A percentile compares a stretch with the other conserved stretches of the same genome.
phyloP scores from a whole-genome alignment of 2,329 filamentous ascomycete species.

The Cladosporium halotolerans region DNA sequence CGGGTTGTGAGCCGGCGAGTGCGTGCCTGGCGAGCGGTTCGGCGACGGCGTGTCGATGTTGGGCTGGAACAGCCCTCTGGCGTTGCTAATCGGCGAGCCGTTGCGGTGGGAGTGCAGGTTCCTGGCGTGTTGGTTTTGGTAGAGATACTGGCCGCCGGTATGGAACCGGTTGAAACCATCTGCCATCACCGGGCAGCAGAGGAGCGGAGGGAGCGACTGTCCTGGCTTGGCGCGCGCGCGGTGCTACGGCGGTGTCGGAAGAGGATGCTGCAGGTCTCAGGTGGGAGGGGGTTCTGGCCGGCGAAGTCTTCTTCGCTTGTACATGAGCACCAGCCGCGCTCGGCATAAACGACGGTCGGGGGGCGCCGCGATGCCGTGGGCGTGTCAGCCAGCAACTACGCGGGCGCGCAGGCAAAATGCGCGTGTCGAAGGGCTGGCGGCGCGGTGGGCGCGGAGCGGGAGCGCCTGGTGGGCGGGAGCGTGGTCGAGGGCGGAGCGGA shows the following conservation, averaged over 20 bases:
- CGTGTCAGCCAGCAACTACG: constrained; percentile 2
- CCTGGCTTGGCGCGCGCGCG: constrained; percentile 10
- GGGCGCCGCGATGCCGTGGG: constrained; percentile 1
- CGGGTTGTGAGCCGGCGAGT: constrained; percentile 42
- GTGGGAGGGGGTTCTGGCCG: constrained; percentile 39
- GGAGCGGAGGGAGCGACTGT: constrained; percentile 7
- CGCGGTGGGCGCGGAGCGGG: neutral
- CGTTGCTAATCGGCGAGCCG: constrained; percentile 39
- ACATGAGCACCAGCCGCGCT: constrained; percentile 38
- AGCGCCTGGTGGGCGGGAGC: neutral
- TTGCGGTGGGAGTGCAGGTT: constrained; percentile 41
- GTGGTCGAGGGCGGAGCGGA: neutral
- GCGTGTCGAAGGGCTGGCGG: neutral
- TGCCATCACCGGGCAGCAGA: constrained; percentile 54
- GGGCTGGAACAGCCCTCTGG: constrained; percentile 36
- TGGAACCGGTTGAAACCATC: constrained; percentile 60
- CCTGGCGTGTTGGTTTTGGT: constrained; percentile 46
- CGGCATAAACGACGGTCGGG: constrained; percentile 27
- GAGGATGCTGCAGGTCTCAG: constrained; percentile 30
- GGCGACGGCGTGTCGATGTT: constrained; percentile 50
- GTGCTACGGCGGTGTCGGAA: constrained; percentile 15
- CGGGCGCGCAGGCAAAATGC: neutral
- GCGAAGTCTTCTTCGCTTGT: constrained; percentile 43
- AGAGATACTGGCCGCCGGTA: constrained; percentile 56
- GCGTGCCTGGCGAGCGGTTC: constrained; percentile 50